Percentiles rank a stretch among this genome's conserved stretches.
Evolutionary conservation across 106 monocot genomes (phyloP).

Genomic region (Dactylorhiza incarnata): DNA sequence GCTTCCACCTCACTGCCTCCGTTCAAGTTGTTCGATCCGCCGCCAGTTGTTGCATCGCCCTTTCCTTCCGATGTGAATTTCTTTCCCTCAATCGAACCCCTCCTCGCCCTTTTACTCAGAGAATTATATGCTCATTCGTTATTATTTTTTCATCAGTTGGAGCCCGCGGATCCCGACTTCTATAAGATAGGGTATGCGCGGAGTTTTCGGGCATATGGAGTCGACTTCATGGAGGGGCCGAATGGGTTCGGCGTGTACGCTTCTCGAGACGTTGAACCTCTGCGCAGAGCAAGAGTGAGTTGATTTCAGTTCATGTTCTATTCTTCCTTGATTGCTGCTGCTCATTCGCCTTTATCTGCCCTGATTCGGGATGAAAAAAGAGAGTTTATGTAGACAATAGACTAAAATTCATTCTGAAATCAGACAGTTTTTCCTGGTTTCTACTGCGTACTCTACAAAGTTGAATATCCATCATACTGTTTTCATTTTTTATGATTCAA

Average conservation of each 20-base stretch:
- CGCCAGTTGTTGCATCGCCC: conserved; percentile 4
- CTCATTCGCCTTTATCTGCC: background rate
- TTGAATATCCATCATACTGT: background rate
- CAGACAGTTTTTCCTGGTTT: background rate
- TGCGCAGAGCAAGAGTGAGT: conserved; percentile 79
- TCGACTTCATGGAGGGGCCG: conserved; percentile 90
- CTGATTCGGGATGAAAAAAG: background rate
- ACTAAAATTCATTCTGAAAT: background rate
- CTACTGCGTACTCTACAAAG: background rate
- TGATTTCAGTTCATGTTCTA: background rate
- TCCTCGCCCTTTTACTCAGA: background rate
- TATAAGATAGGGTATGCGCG: conserved; percentile 85
- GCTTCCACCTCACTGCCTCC: conserved; percentile 9
- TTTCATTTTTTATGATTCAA: too few relatives aligned
- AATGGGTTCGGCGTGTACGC: conserved; percentile 86
- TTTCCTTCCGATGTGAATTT: conserved; percentile 15
- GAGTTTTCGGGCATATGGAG: conserved; percentile 75
- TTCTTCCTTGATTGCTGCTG: background rate
- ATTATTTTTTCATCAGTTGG: conserved; percentile 34
- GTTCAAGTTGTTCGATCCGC: conserved; percentile 18
- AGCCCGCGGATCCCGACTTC: conserved; percentile 84
- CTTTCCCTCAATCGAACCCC: conserved; percentile 5
- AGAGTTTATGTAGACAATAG: background rate
- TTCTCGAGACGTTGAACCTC: conserved; percentile 67
- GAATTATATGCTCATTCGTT: background rate